Percentiles rank a stretch among this genome's conserved stretches.
phyloP scores from a whole-genome alignment of 352 stramenopile genomes.

The Globisporangium yorkense region DNA sequence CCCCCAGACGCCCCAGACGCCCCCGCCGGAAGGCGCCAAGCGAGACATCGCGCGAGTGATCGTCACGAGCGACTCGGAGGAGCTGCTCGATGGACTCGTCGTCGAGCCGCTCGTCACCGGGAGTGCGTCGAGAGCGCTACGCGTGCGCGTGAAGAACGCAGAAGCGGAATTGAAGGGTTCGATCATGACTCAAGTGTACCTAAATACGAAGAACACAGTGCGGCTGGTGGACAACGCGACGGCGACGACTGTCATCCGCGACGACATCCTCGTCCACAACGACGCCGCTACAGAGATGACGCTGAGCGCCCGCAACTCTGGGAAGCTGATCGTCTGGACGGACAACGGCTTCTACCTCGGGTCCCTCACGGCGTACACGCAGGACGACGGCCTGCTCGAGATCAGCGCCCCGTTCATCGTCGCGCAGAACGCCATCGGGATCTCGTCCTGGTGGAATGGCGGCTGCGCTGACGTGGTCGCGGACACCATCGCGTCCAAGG shows the following conservation, averaged over 20 bases:
- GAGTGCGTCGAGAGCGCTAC: constrained; percentile 24
- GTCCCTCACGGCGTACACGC: not conserved
- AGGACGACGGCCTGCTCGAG: not conserved
- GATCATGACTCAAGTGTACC: constrained; percentile 46
- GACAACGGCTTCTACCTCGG: not conserved
- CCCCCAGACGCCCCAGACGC: not conserved
- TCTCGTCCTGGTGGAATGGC: not conserved
- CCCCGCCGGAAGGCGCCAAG: not conserved
- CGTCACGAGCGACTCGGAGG: constrained; percentile 46
- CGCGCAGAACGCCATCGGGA: not conserved
- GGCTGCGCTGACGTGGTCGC: not conserved
- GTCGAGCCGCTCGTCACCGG: constrained; percentile 24
- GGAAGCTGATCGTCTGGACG: not conserved
- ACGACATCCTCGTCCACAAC: constrained; percentile 28
- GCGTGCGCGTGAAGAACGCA: constrained; percentile 40
- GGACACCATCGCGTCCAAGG: not conserved
- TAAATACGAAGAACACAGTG: constrained; percentile 33
- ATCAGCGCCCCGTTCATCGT: not conserved
- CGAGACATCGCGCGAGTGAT: constrained; percentile 31
- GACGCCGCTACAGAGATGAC: constrained; percentile 1
- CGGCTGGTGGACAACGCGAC: constrained; percentile 26
- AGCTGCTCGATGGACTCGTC: constrained; percentile 36
- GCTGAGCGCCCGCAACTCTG: not conserved
- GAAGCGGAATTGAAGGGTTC: constrained; percentile 33
- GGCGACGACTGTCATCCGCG: constrained; percentile 33